A percentile compares a stretch with the other conserved stretches of the same genome.
Conservation (phyloP, 805 yeast species). For the Nakazawaea wyomingensis region DNA sequence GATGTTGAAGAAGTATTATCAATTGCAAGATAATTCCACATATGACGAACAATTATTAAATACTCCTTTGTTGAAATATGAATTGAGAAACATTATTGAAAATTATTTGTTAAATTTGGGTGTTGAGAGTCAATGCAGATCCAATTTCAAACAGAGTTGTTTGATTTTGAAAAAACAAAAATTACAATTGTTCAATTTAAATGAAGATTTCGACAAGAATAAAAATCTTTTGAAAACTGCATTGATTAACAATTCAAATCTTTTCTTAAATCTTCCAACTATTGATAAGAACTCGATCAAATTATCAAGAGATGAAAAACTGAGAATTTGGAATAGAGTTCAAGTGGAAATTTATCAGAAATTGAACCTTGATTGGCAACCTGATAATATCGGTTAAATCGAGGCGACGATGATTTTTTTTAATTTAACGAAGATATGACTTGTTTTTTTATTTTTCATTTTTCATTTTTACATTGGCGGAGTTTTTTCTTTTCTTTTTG, state of each 20-base stretch:
- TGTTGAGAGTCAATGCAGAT: constrained; percentile 66
- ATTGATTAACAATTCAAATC: constrained; percentile 23
- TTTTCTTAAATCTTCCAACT: constrained; percentile 15
- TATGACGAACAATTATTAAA: constrained; percentile 13
- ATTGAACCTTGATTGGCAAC: constrained; percentile 57
- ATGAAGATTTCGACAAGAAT: constrained; percentile 7
- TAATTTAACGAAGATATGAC: not conserved
- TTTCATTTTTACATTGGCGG: no score
- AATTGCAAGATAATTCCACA: constrained; percentile 15
- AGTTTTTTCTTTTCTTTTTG: no score
- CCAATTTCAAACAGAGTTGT: constrained; percentile 53
- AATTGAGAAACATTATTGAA: constrained; percentile 73
- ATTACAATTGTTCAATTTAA: constrained; percentile 20
- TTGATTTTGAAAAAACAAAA: constrained; percentile 40
- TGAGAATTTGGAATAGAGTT: constrained; percentile 56
- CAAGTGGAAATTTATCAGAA: constrained; percentile 54
- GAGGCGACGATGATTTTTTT: no score
- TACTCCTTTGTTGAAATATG: constrained; percentile 30
- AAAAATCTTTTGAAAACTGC: constrained; percentile 31
- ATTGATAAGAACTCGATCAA: constrained; percentile 18
- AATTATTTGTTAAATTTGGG: constrained; percentile 60
- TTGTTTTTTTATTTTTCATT: not conserved
- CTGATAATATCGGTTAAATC: constrained; percentile 31
- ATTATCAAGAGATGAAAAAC: constrained; percentile 52
- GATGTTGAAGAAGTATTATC: constrained; percentile 21